These are phyloP conservation scores for Mucuna pruriens DNA, from an alignment of 306 rosid genomes.

Conservation along the genomic window DNA sequence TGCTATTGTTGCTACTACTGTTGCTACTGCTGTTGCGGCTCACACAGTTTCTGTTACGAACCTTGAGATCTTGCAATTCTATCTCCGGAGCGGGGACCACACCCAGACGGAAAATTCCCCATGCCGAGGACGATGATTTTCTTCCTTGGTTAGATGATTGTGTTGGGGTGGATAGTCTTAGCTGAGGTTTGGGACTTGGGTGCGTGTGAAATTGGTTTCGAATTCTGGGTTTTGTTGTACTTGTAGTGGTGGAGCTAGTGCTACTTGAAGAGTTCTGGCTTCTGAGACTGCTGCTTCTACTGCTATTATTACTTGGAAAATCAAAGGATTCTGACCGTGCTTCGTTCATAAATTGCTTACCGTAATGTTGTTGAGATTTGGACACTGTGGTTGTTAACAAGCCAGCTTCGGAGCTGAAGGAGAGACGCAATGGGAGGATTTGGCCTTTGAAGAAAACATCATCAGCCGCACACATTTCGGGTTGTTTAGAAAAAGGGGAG, in stretches of 20 bases:
- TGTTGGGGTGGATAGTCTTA: slow-evolving; percentile 40
- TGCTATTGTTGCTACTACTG: slow-evolving; percentile 32
- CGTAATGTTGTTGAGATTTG: not conserved
- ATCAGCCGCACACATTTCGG: slow-evolving; percentile 80
- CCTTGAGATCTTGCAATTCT: slow-evolving; percentile 65
- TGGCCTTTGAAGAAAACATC: slow-evolving; percentile 83
- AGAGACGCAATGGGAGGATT: slow-evolving; percentile 68
- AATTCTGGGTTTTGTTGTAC: slow-evolving; percentile 42
- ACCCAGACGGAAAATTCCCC: slow-evolving; percentile 82
- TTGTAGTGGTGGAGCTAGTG: slow-evolving; percentile 42
- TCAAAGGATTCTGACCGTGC: slow-evolving; percentile 54
- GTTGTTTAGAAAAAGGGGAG: slow-evolving; percentile 38
- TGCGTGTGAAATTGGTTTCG: slow-evolving; percentile 68
- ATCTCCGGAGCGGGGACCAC: slow-evolving; percentile 77
- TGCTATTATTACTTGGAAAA: slow-evolving; percentile 49
- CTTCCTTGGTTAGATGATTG: slow-evolving; percentile 47
- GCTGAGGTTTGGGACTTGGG: slow-evolving; percentile 87
- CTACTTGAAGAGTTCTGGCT: slow-evolving; percentile 63
- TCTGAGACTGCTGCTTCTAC: slow-evolving; percentile 67
- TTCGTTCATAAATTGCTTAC: not conserved
- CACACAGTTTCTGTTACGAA: slow-evolving; percentile 47
- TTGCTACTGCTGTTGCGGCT: slow-evolving; percentile 57
- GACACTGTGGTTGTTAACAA: not conserved
- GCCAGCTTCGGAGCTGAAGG: slow-evolving; percentile 59
- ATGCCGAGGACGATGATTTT: slow-evolving; percentile 63